Evolutionary conservation across 306 rosid species (phyloP), one percentile per base, ranked within the genome.

Genomic region (Vicia villosa): DNA sequence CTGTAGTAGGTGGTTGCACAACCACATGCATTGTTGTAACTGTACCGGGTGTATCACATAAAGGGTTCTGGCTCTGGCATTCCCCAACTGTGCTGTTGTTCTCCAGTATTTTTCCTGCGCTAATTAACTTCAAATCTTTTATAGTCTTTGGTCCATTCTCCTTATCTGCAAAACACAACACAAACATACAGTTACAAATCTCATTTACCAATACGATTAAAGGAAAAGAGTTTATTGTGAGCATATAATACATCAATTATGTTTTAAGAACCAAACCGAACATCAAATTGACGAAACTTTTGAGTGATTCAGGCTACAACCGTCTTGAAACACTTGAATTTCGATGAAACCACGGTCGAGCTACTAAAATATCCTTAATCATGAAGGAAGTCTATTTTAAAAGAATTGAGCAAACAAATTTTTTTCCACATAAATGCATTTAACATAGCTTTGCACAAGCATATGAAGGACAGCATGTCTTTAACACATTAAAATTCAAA

Each of bases 11-110:
- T 51, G 83, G 91, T 73, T 93, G 98, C 80, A 93, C 85, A 72
- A 93, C 82, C 11, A 90, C 97, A 70, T 88, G 98, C 98, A 93
- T 93, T 16, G 98, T 93, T 8, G 97, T 93, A 20, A 91, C 88
- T 52, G 87, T 86, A 15, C 87, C 97, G 5, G 97, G 97, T 46
- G 87, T 70, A 58, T 93, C 97, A 19, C 78, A 83, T 58, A 90
- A 74, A 22, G 97, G 98, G 84, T 94, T 93, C 74, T 65, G 89
- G 74, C 98, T 93, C 72, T 65, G 89, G 77, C 98, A 90, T 66
- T 93, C 98, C 43, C 89, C 95, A 47, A 93, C 86, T 54, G 98
- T 93, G 87, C 56, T 85, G 75, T 77, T 85, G 83, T 93, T 93
- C 79, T 93, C 98, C 80, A 93, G 81, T 74, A 93, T 74, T 78